Evolutionary conservation across 2,329 filamentous ascomycete species (phyloP).

Genomic region (Pseudofabraea citricarpa): DNA sequence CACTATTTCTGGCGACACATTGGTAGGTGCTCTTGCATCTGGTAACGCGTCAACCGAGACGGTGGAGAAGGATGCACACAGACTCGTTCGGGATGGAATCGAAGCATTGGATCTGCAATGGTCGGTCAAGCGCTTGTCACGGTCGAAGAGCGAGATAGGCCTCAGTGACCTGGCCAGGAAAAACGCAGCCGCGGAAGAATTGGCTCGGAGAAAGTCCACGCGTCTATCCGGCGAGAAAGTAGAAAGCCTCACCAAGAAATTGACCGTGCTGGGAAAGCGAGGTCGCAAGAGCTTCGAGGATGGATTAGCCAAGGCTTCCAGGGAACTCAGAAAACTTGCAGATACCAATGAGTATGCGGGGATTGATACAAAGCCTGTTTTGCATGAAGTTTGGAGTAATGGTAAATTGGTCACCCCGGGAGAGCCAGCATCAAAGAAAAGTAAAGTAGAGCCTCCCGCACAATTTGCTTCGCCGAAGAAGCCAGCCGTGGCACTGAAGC

Average conservation of each 20-base stretch:
- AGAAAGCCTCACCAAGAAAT: slow-evolving; percentile 41
- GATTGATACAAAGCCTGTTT: slow-evolving; percentile 52
- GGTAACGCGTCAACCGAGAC: slow-evolving; percentile 19
- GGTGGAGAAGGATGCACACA: slow-evolving; percentile 22
- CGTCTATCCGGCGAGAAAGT: slow-evolving; percentile 37
- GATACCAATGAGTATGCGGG: slow-evolving; percentile 59
- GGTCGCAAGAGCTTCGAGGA: slow-evolving; percentile 49
- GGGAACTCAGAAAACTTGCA: slow-evolving; percentile 55
- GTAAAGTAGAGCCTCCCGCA: slow-evolving; percentile 7
- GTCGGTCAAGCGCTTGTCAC: slow-evolving; percentile 35
- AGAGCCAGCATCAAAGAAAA: slow-evolving; percentile 24
- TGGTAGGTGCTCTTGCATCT: slow-evolving; percentile 24
- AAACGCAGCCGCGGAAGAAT: slow-evolving; percentile 18
- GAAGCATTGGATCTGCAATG: slow-evolving; percentile 43
- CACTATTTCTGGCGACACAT: slow-evolving; percentile 37
- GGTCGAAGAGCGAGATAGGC: slow-evolving; percentile 23
- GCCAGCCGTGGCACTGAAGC: slow-evolving; percentile 8
- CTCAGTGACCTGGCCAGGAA: slow-evolving; percentile 24
- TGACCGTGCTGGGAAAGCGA: slow-evolving; percentile 56
- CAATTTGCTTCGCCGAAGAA: slow-evolving; percentile 9
- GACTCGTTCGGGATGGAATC: slow-evolving; percentile 33
- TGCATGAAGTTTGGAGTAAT: slow-evolving; percentile 59
- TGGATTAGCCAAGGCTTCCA: slow-evolving; percentile 40
- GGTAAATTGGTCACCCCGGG: slow-evolving; percentile 52
- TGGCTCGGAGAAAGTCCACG: slow-evolving; percentile 32